Percentiles rank a stretch among this genome's conserved stretches.
Evolutionary conservation across 352 stramenopile species (phyloP).

Genomic region (Salisapilia sapeloensis): DNA sequence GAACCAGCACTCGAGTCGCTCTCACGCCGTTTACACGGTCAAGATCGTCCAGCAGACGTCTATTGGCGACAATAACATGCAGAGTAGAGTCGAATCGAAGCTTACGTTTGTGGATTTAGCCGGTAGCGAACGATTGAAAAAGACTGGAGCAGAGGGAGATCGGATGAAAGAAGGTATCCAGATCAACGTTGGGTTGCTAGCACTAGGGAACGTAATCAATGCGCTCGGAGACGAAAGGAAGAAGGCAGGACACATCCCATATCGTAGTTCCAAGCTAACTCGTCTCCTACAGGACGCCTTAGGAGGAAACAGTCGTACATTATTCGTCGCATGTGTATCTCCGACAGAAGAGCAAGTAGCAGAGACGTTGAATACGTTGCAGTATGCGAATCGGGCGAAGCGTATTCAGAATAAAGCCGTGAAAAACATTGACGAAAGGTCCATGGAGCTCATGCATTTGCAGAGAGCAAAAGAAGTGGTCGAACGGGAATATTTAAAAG

Average conservation of each 20-base stretch:
- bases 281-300: conserved; percentile 70
- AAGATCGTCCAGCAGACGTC: conserved; percentile 51
- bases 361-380: conserved; percentile 71
- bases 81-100: conserved; percentile 48
- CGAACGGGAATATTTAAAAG: conserved; percentile 45
- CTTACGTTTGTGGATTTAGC: conserved; percentile 80
- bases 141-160: conserved; percentile 62
- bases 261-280: conserved; percentile 70
- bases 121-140: conserved; percentile 75
- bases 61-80: conserved; percentile 7
- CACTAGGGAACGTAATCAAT: conserved; percentile 79
- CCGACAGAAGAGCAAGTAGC: conserved; percentile 42
- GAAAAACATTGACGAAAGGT: conserved; percentile 77
- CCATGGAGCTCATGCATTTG: conserved; percentile 44
- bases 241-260: conserved; percentile 40
- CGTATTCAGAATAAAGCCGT: conserved; percentile 84
- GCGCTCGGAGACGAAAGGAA: conserved; percentile 57
- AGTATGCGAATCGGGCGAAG: conserved; percentile 75
- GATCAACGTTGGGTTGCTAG: conserved; percentile 74
- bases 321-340: conserved; percentile 82
- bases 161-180: conserved; percentile 84
- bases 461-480: conserved; percentile 55
- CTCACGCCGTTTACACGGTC: conserved; percentile 75
- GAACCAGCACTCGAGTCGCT: conserved; percentile 80
- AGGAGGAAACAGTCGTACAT: conserved; percentile 73